Evolutionary conservation across 163 green algal species (phyloP), one percentile per base, ranked within the genome.

Genomic region (Scenedesmus sp.): DNA sequence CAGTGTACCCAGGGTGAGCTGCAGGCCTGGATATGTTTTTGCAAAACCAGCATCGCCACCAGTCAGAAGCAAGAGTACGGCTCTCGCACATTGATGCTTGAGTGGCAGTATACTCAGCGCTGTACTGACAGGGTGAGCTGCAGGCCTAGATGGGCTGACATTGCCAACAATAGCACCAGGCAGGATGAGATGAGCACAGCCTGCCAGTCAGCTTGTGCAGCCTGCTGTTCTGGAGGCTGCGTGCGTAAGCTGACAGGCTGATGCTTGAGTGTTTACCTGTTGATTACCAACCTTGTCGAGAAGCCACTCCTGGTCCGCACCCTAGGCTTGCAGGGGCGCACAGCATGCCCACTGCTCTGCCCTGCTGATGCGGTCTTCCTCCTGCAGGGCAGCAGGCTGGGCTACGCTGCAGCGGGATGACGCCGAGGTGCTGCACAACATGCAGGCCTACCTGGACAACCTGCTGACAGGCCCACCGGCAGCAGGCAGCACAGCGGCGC

Each of bases 381-480:
- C 46, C 23, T 52, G n/a, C 91, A 92, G 85, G 6, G 94, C 94
- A 34, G 67, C 92, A 9, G 95, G 95, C n/a, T 96, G 95, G 95
- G 93, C 90, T 64, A 96, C 93, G 46, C 94, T 96, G 93, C 56
- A 76, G 3, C 92, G 90, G 10, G 82, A 96, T 86, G 93, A 96
- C 56, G 56, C n/a, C 1, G 94, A 96, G 79, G 83, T 96, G 34
- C 23, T 86, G 16, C 59, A 23, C 8, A 93, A 92, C 82, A 95
- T 96, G 92, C 79, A 91, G 64, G 46, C 54, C 1, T 95, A 94
- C 90, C 79, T 95, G 13, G 15, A 84, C 60, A 82, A 85, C 20
- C 67, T 93, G 76, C n/a, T 94, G 1, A 79, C 84, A 77, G 56
- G 23, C 54, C 52, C 82, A 76, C 15, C 56, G 56, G 56, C 83